These are phyloP conservation scores for Orbilia oligospora DNA, from an alignment of 2,329 filamentous ascomycete genomes.

Conservation along the genomic window DNA sequence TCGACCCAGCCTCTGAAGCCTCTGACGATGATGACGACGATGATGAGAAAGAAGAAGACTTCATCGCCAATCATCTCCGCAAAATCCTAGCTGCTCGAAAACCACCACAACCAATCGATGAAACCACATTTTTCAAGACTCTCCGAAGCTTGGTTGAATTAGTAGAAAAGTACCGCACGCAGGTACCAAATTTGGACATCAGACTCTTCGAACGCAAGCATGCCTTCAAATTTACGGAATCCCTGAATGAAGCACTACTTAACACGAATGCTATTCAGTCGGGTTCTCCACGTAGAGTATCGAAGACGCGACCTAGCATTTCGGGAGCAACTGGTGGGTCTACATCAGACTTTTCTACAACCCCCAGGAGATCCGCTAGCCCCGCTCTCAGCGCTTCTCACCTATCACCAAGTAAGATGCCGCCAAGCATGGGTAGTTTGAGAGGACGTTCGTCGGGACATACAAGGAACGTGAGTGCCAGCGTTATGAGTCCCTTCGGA, in stretches of 20 bases:
- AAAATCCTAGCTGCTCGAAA: slow-evolving; percentile 65
- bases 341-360: slow-evolving; percentile 47
- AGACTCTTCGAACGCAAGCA: slow-evolving; percentile 70
- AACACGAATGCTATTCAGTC: slow-evolving; percentile 61
- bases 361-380: slow-evolving; percentile 41
- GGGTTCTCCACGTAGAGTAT: slow-evolving; percentile 59
- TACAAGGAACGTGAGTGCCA: slow-evolving; percentile 53
- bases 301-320: slow-evolving; percentile 40
- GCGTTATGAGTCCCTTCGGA: slow-evolving; percentile 60
- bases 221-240: slow-evolving; percentile 70
- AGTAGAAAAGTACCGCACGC: slow-evolving; percentile 68
- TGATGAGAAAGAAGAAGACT: slow-evolving; percentile 56
- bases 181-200: slow-evolving; percentile 69
- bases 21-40: slow-evolving; percentile 28
- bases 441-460: slow-evolving; percentile 33
- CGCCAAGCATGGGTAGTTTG: slow-evolving; percentile 12
- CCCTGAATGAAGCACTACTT: slow-evolving; percentile 67
- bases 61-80: slow-evolving; percentile 39
- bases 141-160: slow-evolving; percentile 68
- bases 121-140: slow-evolving; percentile 64
- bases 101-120: slow-evolving; percentile 64
- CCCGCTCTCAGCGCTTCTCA: slow-evolving; percentile 49
- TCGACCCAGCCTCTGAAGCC: slow-evolving; percentile 31
- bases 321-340: slow-evolving; percentile 26
- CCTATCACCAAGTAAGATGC: slow-evolving; percentile 44